Base-by-base conservation (phyloP, 208 protist species). In the Balamuthia mandrillaris region DNA sequence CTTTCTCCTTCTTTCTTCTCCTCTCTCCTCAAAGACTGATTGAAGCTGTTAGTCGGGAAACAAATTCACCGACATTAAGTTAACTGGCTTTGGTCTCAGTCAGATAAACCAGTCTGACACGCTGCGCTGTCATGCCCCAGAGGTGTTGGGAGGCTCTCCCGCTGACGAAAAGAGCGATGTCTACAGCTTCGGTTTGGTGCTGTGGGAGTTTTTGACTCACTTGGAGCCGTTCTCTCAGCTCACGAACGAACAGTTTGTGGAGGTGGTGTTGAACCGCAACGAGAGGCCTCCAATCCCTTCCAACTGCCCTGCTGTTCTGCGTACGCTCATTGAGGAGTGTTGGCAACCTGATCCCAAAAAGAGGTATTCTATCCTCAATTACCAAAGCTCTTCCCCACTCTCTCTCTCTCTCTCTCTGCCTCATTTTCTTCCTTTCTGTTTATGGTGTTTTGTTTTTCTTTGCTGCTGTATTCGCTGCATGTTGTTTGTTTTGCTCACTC, bases 101-200 rank as follows among this genome's bases (percentile, higher is more conserved):
- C 83, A 88, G 65, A 81, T 91, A 54, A 91, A 88, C 37, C 81
- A 83, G 74, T 79, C 84, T 79, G 78, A 61, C 18, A 91, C 88
- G n/a, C 88, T 85, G 51, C 66, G 84, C 18, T 90, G 86, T 60
- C 90, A 91, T 85, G 90, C 90, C 29, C 90, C 90, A 24, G 90
- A 93, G 68, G 83, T 92, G 16, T 70, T 92, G 29, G 68, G 87
- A 35, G 89, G 87, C n/a, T 84, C 89, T 61, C 29, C 63, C 14
- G 89, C 79, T 52, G 86, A 89, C 78, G 84, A 87, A 24, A 91
- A 84, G 33, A 81, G 65, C 51, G 90, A 93, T 82, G 90, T 93
- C 35, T 93, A 92, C 61, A 58, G 88, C 85, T 93, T 93, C 82
- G 81, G 86, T 14, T 84, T 93, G 39, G 58, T 91, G 21, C 49